Conservation (phyloP, 176 grass and related monocot species). For the Avena insularis region DNA sequence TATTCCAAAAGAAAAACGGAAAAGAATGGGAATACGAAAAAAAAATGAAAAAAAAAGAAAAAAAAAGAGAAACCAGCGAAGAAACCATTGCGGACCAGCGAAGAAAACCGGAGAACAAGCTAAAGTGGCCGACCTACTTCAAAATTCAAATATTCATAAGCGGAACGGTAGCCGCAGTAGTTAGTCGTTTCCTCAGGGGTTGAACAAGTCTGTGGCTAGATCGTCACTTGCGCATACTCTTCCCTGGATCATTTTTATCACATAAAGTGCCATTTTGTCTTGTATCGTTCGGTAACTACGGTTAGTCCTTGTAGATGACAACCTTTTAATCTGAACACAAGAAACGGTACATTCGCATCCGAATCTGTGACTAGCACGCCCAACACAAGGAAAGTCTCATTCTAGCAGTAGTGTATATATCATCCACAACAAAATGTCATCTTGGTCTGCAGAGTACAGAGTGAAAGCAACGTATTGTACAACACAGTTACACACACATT, state of each 20-base stretch:
- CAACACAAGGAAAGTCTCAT: background rate
- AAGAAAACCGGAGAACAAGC: too few species aligned
- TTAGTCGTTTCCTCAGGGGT: background rate
- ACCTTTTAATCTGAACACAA: background rate
- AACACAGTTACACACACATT: background rate
- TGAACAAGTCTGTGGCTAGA: background rate
- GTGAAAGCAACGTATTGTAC: conserved; percentile 20
- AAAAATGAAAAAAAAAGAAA: too few species aligned
- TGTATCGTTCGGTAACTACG: background rate
- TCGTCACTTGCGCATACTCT: background rate
- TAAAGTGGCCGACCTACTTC: too few species aligned
- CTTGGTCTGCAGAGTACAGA: background rate
- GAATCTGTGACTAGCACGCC: background rate
- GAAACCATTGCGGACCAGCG: too few species aligned
- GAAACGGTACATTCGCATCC: background rate
- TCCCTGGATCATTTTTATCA: background rate
- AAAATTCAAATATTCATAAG: too few species aligned
- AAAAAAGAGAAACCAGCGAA: too few species aligned
- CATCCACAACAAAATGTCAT: background rate
- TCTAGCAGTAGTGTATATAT: background rate
- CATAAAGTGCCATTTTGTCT: background rate
- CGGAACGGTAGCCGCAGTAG: too few species aligned
- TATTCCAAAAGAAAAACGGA: too few species aligned
- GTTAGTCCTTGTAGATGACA: background rate
- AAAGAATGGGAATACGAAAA: too few species aligned